Evolutionary conservation across 2,329 filamentous ascomycete species (phyloP), one percentile per base, ranked within the genome.

Genomic region (Xylariaceae sp.): DNA sequence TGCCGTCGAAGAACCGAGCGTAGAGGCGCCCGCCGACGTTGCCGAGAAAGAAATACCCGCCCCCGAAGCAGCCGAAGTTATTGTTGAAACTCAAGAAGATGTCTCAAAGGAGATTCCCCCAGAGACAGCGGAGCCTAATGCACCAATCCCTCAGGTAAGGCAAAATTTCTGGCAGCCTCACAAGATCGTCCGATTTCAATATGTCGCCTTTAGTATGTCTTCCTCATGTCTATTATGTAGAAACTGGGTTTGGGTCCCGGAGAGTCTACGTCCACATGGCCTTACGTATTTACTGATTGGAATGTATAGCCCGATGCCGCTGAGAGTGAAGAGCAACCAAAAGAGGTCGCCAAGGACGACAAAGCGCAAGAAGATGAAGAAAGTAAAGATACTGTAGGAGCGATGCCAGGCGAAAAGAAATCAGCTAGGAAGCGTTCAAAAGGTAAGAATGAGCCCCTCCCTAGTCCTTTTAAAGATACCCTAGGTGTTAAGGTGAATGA

Each of bases 391-490:
- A 71, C 65, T 4, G 67, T 77, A 58, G 74, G 72, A 24, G 74
- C 74, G 23, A 77, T 77, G 56, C 68, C 72, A 44, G 63, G 65
- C 41, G 72, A 74, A 46, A 73, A 73, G 58, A 75, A 71, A 62
- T 44, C 58, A 41, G 55, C 55, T 34, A 63, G 47, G 50, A 65
- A 58, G 51, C 63, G 64, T 44, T 74, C 72, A 64, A 78, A 76
- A 79, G 77, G 77, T 79, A 74, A 79, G 77, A 71, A 74, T 71
- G 64, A 69, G 67, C 73, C 68, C 66, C 71, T 63, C 48, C 48
- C 59, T 39, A 58, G 31, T 65, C 58, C 29, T 51, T 49, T 71
- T 65, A 44, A 45, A 60, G 68, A 76, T 75, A 70, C 71, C 71
- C 71, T 69, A 73, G 68, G 69, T 69, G 71, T 74, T 71, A 51